A percentile compares a stretch with the other conserved stretches of the same genome.
phyloP scores from a whole-genome alignment of 2,329 filamentous ascomycete genomes.

The Colletotrichum tamarilloi region DNA sequence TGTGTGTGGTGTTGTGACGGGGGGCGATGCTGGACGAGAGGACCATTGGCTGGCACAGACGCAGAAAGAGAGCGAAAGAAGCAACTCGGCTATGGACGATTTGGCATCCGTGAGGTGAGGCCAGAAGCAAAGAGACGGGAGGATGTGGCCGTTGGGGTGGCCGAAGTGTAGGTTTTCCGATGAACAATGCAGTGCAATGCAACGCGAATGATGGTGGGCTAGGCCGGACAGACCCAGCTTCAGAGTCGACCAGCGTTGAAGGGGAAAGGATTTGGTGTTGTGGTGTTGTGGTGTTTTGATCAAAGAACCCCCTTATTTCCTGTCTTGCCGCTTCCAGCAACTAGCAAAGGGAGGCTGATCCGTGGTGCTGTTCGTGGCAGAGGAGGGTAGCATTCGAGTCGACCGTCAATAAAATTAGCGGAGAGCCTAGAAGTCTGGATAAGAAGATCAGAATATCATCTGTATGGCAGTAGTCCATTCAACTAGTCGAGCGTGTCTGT shows the following conservation, averaged over 20 bases:
- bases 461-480: not conserved
- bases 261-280: not conserved
- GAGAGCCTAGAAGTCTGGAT: not conserved
- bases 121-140: not conserved
- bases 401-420: not conserved
- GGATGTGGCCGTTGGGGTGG: constrained; percentile 1
- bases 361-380: not conserved
- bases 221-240: not conserved
- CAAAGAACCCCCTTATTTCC: constrained; percentile 24
- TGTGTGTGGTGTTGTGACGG: not conserved
- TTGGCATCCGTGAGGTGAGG: not conserved
- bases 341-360: constrained; percentile 2
- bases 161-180: constrained; percentile 3
- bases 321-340: constrained; percentile 9
- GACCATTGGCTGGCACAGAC: not conserved
- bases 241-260: not conserved
- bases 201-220: not conserved
- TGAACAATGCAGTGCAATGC: constrained; percentile 11
- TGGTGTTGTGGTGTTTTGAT: not conserved
- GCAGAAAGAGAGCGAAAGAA: not conserved
- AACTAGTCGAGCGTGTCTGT: not conserved
- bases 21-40: not conserved
- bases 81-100: not conserved
- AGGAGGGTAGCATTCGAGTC: not conserved
- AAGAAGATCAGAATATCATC: not conserved